Evolutionary conservation across 768 basidiomycete genomes (phyloP).

Genomic region (Podaxis sp.): DNA sequence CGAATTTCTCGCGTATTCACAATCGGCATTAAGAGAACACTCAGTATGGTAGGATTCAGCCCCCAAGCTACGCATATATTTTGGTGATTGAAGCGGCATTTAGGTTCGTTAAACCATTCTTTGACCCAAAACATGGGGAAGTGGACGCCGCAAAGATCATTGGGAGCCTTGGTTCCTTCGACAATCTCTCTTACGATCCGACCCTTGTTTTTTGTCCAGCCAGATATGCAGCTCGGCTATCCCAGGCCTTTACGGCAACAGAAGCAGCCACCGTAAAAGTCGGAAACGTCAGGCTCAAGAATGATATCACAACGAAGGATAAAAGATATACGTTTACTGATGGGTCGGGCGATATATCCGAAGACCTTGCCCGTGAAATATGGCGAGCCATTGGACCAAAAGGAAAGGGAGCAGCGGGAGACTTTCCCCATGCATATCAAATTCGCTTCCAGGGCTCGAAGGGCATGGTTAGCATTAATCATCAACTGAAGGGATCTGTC

Average conservation of each 20-base stretch:
- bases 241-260: slow-evolving; percentile 74
- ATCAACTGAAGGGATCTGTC: slow-evolving; percentile 41
- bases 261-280: slow-evolving; percentile 45
- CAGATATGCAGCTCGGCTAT: slow-evolving; percentile 67
- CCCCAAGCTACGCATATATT: background rate
- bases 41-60: slow-evolving; percentile 44
- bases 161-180: slow-evolving; percentile 50
- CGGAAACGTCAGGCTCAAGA: slow-evolving; percentile 40
- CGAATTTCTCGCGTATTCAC: slow-evolving; percentile 68
- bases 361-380: slow-evolving; percentile 51
- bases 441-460: slow-evolving; percentile 64
- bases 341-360: slow-evolving; percentile 65
- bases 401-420: slow-evolving; percentile 22
- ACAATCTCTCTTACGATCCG: slow-evolving; percentile 41
- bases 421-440: slow-evolving; percentile 52
- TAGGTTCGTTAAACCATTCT: slow-evolving; percentile 65
- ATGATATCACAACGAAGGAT: slow-evolving; percentile 32
- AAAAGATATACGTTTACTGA: slow-evolving; percentile 58
- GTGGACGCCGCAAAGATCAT: slow-evolving; percentile 53
- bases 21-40: slow-evolving; percentile 66
- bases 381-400: slow-evolving; percentile 35
- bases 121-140: slow-evolving; percentile 24
- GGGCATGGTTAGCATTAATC: slow-evolving; percentile 59
- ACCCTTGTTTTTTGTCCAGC: slow-evolving; percentile 57
- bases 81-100: background rate